phyloP scores from a whole-genome alignment of 2,329 filamentous ascomycete species.

The Colletotrichum sp. region DNA sequence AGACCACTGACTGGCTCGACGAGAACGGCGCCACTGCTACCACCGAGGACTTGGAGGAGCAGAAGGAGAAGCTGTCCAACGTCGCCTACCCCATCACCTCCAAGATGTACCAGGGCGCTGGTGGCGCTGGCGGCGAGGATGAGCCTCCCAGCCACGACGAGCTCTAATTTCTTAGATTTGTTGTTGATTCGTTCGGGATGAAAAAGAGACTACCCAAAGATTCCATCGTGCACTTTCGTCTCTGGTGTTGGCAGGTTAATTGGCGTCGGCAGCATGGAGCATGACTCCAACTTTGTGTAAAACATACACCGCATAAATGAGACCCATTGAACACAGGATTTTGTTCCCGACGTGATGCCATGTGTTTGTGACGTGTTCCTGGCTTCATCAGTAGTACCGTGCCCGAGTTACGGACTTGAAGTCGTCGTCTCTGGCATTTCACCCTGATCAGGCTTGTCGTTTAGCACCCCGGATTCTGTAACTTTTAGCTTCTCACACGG shows the following conservation, averaged over 20 bases:
- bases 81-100: constrained; percentile 98
- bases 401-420: neutral
- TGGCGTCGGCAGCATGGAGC: constrained; percentile 24
- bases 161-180: constrained; percentile 62
- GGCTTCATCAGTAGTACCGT: rapidly evolving
- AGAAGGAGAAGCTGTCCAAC: constrained; percentile 98
- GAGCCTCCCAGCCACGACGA: constrained; percentile 76
- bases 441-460: neutral
- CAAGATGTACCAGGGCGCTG: constrained; percentile 83
- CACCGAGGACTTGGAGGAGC: constrained; percentile 97
- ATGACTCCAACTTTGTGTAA: constrained; percentile 20
- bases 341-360: neutral
- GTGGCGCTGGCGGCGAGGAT: constrained; percentile 69
- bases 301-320: constrained; percentile 22
- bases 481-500: too few species aligned
- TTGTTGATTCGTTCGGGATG: constrained; percentile 21
- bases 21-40: constrained; percentile 87
- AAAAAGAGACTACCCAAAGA: constrained; percentile 21
- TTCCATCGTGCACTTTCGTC: constrained; percentile 20
- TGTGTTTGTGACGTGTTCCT: neutral
- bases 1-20: constrained; percentile 94
- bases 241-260: constrained; percentile 24
- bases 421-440: neutral
- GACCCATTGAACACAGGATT: constrained; percentile 14
- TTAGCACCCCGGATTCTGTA: too few species aligned